Evolutionary conservation across 768 basidiomycete species (phyloP), one percentile per base, ranked within the genome.

Genomic region (Hebeloma cylindrosporum): DNA sequence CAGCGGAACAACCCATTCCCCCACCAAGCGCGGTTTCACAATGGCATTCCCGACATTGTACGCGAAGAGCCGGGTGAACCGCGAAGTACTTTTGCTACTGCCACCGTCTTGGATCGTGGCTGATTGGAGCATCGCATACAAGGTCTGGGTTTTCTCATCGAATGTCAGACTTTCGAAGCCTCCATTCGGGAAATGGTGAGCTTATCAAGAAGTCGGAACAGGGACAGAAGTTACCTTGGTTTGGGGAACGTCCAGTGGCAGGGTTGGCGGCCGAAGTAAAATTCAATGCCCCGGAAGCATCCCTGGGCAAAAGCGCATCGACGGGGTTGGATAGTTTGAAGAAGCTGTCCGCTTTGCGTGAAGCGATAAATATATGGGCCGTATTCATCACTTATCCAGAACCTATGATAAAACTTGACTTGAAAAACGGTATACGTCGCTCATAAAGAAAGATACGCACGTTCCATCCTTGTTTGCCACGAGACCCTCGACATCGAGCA

Each of bases 381-480:
- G 51, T 85, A 85, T 63, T 85, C 83, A 56, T 85, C 84, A 52
- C 78, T 79, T 22, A 78, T 67, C 81, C 79, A 84, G 61, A 72
- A 80, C 0, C 79, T 81, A n/a, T n/a, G n/a, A n/a, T n/a, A 46
- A 14, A 36, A 41, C 21, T 5, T 13, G 21, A 28, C 5, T 11
- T 31, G 14, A 26, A 8, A n/a, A 17, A 28, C 16, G 11, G 4
- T 9, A 22, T n/a, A n/a, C 8, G 17, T 25, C 37, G 7, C 17
- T 10, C 9, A 23, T 3, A 10, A 14, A 20, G 28, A 23, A 32
- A 2, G 25, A 31, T 2, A 62, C 75, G 42, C 46, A 80, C 78
- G 73, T 75, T 52, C 83, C 83, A 50, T 86, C 83, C 0, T 62
- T 53, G 53, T 79, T 76, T 8, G 77, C 63, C 1, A 78, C 77